Conservation (phyloP, 345 rosid species). For the Camelina hispida region DNA sequence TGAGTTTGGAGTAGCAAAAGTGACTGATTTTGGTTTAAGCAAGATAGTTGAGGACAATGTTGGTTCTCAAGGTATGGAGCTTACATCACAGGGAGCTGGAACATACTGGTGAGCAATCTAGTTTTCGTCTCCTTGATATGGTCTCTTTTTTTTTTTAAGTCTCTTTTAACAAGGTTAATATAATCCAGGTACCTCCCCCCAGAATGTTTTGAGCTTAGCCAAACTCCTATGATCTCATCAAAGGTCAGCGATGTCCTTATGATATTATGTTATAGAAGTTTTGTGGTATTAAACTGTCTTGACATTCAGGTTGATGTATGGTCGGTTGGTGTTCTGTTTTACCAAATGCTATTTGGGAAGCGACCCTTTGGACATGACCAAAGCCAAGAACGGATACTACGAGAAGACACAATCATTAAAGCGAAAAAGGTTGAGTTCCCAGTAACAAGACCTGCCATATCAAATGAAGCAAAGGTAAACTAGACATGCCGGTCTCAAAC, state of each 20-base stretch:
- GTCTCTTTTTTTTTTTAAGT: neutral
- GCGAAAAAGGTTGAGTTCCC: constrained; percentile 98
- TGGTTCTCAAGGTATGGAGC: constrained; percentile 99
- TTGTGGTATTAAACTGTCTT: constrained; percentile 23
- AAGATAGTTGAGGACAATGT: constrained; percentile 94
- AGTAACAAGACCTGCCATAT: constrained; percentile 74
- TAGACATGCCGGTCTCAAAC: neutral
- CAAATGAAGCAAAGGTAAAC: constrained; percentile 93
- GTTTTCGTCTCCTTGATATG: constrained; percentile 4
- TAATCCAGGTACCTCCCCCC: constrained; percentile 93
- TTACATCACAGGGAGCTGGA: constrained; percentile 99
- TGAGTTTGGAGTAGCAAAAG: constrained; percentile 95
- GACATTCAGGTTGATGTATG: constrained; percentile 90
- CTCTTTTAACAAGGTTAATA: constrained; percentile 23
- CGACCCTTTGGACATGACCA: constrained; percentile 99
- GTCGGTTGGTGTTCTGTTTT: constrained; percentile 93
- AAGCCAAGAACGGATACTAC: constrained; percentile 89
- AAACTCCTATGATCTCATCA: constrained; percentile 90
- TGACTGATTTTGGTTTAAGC: constrained; percentile 99
- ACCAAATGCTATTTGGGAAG: constrained; percentile 94
- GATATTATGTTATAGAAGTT: neutral
- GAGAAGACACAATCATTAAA: constrained; percentile 95
- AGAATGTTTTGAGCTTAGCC: constrained; percentile 96
- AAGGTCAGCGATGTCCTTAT: constrained; percentile 61
- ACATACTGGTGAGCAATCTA: constrained; percentile 83